Percentiles rank a stretch among this genome's conserved stretches.
phyloP scores from a whole-genome alignment of 163 green algal genomes.

The Scenedesmus sp. region DNA sequence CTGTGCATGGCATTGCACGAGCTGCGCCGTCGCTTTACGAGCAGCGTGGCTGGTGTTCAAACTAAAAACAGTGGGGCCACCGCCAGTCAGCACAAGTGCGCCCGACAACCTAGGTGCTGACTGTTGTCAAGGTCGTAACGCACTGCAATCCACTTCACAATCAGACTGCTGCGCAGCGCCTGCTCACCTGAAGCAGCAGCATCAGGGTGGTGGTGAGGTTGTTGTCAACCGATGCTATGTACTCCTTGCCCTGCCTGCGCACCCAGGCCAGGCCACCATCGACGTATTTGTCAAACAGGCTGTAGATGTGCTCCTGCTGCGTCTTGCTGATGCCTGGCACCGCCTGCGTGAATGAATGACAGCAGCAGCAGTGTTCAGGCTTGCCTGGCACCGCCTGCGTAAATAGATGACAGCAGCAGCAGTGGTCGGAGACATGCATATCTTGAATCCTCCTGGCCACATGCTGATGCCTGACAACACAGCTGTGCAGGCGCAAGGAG shows the following conservation, averaged over 20 bases:
- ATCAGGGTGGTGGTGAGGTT: slow-evolving; percentile 78
- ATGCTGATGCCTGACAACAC: no score
- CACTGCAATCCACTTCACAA: no score
- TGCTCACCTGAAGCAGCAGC: slow-evolving; percentile 65
- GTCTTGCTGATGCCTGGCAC: slow-evolving; percentile 5
- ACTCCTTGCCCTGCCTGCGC: slow-evolving; percentile 70
- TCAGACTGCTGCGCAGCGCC: neutral
- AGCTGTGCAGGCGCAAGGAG: no score
- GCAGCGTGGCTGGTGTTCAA: no score
- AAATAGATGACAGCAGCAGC: neutral
- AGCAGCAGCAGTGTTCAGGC: no score
- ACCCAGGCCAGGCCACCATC: slow-evolving; percentile 74
- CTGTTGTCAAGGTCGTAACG: no score
- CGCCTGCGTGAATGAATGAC: neutral
- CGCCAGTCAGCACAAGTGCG: no score
- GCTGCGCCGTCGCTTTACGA: neutral
- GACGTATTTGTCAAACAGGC: slow-evolving; percentile 77
- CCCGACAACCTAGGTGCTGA: no score
- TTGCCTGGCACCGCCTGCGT: slow-evolving; percentile 25
- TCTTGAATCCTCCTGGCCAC: no score
- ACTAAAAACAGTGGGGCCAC: no score
- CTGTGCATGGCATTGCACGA: neutral
- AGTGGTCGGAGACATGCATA: no score
- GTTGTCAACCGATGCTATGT: slow-evolving; percentile 83
- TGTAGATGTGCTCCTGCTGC: slow-evolving; percentile 16